Evolutionary conservation across 2,329 filamentous ascomycete species (phyloP).

Genomic region (Fusarium ramigenum): DNA sequence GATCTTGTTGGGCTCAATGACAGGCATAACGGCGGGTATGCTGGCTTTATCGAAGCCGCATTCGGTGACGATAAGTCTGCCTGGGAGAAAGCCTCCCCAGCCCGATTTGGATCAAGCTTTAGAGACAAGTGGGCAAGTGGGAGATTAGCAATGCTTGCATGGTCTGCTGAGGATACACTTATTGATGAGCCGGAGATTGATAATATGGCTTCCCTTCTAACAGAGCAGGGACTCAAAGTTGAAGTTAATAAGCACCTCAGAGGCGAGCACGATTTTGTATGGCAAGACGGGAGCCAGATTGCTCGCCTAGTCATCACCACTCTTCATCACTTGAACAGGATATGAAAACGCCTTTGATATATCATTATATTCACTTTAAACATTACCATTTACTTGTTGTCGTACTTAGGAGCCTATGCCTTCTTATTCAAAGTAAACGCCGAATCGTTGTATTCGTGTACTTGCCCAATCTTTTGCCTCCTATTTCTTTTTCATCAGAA

Average conservation of each 20-base stretch:
- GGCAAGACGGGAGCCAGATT: conserved; percentile 67
- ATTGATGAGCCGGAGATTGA: conserved; percentile 68
- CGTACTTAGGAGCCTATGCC: background rate
- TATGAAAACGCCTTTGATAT: background rate
- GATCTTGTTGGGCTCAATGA: conserved; percentile 65
- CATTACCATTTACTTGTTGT: conserved; percentile 17
- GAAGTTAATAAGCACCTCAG: conserved; percentile 54
- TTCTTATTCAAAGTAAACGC: background rate
- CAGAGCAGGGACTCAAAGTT: conserved; percentile 48
- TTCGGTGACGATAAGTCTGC: conserved; percentile 63
- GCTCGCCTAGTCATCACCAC: conserved; percentile 56
- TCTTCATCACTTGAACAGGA: conserved; percentile 29
- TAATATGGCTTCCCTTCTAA: conserved; percentile 61
- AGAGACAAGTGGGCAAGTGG: conserved; percentile 49
- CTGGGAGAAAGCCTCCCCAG: conserved; percentile 68
- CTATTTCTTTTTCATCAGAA: conserved; percentile 48
- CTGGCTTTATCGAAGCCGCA: conserved; percentile 65
- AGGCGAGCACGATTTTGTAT: conserved; percentile 72
- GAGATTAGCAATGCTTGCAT: conserved; percentile 53
- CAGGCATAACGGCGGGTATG: conserved; percentile 60
- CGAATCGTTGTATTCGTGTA: background rate
- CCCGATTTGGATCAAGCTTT: conserved; percentile 54
- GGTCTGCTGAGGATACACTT: conserved; percentile 59
- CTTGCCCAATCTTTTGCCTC: background rate
- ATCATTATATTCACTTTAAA: conserved; percentile 10